Conservation (phyloP, 2,329 filamentous ascomycete genomes). For the Trichoderma cornu-damae region DNA sequence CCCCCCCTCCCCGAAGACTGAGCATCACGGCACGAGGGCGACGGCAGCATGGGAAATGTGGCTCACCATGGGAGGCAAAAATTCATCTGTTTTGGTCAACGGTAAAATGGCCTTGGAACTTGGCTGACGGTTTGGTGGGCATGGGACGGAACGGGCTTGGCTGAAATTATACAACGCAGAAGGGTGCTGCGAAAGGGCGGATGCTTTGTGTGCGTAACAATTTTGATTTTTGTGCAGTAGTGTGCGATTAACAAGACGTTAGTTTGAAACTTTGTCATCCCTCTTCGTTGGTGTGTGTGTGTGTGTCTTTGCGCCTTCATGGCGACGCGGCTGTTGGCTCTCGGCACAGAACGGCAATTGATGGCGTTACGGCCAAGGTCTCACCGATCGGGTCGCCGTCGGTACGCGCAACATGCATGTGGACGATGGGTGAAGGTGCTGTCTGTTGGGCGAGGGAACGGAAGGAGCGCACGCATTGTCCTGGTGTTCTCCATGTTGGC, state of each 20-base stretch:
- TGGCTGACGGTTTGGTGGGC: constrained; percentile 6
- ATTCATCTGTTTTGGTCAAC: constrained; percentile 6
- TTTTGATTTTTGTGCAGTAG: not conserved
- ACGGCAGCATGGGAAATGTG: not conserved
- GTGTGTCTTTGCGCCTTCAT: too few relatives aligned
- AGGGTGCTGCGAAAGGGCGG: not conserved
- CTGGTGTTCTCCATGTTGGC: not conserved
- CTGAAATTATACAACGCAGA: not conserved
- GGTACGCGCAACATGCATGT: not conserved
- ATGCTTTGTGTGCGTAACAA: not conserved
- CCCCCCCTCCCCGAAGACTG: too few relatives aligned
- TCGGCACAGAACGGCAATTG: not conserved
- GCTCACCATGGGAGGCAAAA: constrained; percentile 8
- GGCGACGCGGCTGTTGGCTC: not conserved
- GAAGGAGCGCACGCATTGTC: constrained; percentile 1
- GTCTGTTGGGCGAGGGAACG: constrained; percentile 4
- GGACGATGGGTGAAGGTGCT: not conserved
- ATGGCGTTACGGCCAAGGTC: not conserved
- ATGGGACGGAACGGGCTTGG: constrained; percentile 14
- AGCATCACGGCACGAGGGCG: not conserved
- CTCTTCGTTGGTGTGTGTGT: not conserved
- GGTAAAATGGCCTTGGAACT: constrained; percentile 3
- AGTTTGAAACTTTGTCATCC: not conserved
- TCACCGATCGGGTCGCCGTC: not conserved
- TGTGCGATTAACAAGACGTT: constrained; percentile 11